Evolutionary conservation across 805 yeast genomes (phyloP).

Genomic region (Sugiyamaella floridensis): DNA sequence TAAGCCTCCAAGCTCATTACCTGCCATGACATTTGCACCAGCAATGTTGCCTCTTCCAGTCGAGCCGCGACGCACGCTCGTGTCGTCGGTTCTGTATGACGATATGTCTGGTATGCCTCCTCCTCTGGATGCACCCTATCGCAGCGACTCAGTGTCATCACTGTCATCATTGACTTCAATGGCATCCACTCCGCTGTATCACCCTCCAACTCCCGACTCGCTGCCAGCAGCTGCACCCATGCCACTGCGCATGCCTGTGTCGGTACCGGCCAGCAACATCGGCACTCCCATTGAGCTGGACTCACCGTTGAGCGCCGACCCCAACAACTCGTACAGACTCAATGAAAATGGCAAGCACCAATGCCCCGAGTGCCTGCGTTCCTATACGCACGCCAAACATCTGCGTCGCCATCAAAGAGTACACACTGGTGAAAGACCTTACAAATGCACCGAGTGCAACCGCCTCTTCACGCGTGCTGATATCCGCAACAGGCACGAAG

Average conservation of each 20-base stretch:
- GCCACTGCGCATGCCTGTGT: not conserved
- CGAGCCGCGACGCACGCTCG: not conserved
- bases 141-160: not conserved
- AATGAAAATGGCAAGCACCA: constrained; percentile 35
- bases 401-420: constrained; percentile 74
- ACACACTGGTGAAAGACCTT: constrained; percentile 83
- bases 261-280: not conserved
- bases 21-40: not conserved
- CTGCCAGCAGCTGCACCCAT: not conserved
- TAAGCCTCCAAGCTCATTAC: too few species aligned
- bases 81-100: not conserved
- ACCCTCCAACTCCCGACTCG: not conserved
- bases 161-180: not conserved
- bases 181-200: not conserved
- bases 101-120: constrained; percentile 2
- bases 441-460: constrained; percentile 65
- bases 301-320: constrained; percentile 81
- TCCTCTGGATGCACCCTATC: not conserved
- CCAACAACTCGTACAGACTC: constrained; percentile 64
- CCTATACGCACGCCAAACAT: constrained; percentile 51
- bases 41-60: not conserved
- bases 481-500: constrained; percentile 62
- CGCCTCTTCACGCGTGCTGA: constrained; percentile 67
- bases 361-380: constrained; percentile 23
- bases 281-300: not conserved